Conservation (phyloP, 2,329 filamentous ascomycete genomes). For the Colletotrichum shisoi region DNA sequence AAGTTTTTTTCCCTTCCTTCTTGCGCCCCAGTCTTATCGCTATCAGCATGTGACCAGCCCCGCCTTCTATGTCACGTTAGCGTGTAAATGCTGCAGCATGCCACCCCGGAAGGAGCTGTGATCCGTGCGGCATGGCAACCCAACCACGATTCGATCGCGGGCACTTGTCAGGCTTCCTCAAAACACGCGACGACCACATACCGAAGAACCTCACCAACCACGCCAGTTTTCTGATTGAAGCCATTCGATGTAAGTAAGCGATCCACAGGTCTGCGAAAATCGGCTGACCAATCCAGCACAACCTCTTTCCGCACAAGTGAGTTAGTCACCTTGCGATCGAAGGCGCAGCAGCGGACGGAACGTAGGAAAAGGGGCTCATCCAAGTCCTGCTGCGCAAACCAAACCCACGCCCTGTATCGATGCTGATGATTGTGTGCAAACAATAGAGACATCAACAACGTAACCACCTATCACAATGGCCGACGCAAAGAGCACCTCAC, state of each 20-base stretch:
- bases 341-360: constrained; percentile 12
- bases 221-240: constrained; percentile 3
- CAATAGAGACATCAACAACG: background rate
- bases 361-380: constrained; percentile 22
- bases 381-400: constrained; percentile 3
- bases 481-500: constrained; percentile 51
- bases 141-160: constrained; percentile 26
- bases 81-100: constrained; percentile 10
- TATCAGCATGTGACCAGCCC: constrained; percentile 40
- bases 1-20: constrained; percentile 38
- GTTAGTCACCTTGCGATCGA: constrained; percentile 6
- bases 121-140: constrained; percentile 32
- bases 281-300: constrained; percentile 1
- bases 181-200: constrained; percentile 30
- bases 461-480: constrained; percentile 47
- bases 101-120: constrained; percentile 21
- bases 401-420: background rate
- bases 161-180: constrained; percentile 22
- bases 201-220: constrained; percentile 1
- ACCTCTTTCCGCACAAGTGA: constrained; percentile 17
- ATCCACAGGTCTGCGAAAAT: background rate
- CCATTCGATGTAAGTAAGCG: constrained; percentile 14
- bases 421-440: constrained; percentile 15
- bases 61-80: constrained; percentile 21
- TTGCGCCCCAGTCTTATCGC: constrained; percentile 27